phyloP scores from a whole-genome alignment of 176 grass and related monocot species.

The Carex cristatella region DNA sequence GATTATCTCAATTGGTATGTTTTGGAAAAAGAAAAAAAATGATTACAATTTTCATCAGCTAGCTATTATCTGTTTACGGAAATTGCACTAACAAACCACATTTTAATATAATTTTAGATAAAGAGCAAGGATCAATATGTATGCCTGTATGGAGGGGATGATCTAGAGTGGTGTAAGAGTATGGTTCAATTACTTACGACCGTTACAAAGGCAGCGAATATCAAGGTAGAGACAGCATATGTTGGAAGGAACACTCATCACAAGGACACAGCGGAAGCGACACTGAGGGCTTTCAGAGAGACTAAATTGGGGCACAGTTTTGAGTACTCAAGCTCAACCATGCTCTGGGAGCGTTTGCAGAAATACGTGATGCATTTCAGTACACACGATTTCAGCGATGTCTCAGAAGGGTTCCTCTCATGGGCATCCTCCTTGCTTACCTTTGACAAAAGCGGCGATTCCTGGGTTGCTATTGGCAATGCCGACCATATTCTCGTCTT shows the following conservation, averaged over 20 bases:
- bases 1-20: background rate
- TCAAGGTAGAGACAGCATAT: background rate
- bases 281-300: background rate
- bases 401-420: background rate
- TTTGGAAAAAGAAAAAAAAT: background rate
- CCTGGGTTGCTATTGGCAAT: slow-evolving; percentile 6
- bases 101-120: background rate
- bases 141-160: background rate
- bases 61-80: background rate
- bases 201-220: background rate
- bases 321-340: background rate
- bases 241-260: slow-evolving; percentile 14
- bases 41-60: background rate
- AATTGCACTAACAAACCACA: background rate
- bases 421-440: slow-evolving; percentile 9
- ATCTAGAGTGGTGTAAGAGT: slow-evolving; percentile 9
- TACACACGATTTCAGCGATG: background rate
- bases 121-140: slow-evolving; percentile 15
- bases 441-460: background rate
- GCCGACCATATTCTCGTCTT: background rate
- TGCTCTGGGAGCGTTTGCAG: background rate
- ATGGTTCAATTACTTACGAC: slow-evolving; percentile 4
- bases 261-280: background rate
- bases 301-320: slow-evolving; percentile 9
- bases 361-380: background rate